These are phyloP conservation scores for Diaporthe sp. DNA, from an alignment of 2,329 filamentous ascomycete species.

Conservation along the genomic window DNA sequence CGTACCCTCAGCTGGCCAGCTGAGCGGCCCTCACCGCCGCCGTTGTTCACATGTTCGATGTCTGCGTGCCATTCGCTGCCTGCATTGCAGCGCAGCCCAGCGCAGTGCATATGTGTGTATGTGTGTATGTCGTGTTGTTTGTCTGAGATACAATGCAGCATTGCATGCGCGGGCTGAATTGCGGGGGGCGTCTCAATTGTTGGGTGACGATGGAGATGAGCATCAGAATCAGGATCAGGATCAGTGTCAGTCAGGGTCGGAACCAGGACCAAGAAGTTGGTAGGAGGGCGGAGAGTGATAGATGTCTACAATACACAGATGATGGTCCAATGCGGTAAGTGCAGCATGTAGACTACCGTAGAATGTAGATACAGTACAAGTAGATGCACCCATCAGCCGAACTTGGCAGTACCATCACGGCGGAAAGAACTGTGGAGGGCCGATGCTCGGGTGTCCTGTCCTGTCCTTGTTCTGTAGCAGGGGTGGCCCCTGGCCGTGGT, in stretches of 20 bases:
- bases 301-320: neutral
- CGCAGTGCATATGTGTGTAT: constrained; percentile 4
- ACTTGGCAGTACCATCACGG: constrained; percentile 20
- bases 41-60: constrained; percentile 11
- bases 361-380: neutral
- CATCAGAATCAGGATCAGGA: neutral
- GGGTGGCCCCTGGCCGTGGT: neutral
- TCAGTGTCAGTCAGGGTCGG: neutral
- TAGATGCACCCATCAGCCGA: neutral
- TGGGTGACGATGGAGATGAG: neutral
- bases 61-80: neutral
- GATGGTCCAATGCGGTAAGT: neutral
- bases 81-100: constrained; percentile 14
- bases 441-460: constrained; percentile 10
- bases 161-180: neutral
- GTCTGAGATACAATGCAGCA: constrained; percentile 1
- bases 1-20: constrained; percentile 14
- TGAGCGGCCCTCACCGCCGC: constrained; percentile 27
- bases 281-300: neutral
- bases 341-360: neutral
- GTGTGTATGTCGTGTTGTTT: constrained; percentile 14
- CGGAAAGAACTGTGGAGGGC: constrained; percentile 26
- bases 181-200: neutral
- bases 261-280: neutral
- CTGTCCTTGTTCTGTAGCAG: constrained; percentile 11